Percentiles rank a stretch among this genome's conserved stretches.
phyloP scores from a whole-genome alignment of 106 monocot genomes.

The Platanthera guangdongensis region DNA sequence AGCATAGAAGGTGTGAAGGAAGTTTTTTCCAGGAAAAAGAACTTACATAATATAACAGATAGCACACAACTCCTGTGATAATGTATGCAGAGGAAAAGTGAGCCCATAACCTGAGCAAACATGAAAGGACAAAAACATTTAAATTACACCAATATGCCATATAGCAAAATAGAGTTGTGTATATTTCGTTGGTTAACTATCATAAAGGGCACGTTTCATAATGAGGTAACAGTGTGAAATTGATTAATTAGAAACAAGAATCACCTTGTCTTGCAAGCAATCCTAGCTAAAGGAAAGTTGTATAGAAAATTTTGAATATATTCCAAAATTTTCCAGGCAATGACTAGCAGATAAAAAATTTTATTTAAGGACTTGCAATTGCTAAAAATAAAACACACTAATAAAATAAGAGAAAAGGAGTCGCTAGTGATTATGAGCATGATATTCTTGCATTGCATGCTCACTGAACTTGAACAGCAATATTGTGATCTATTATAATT shows the following conservation, averaged over 20 bases:
- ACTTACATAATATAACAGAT: slow-evolving; percentile 86
- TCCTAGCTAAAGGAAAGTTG: neutral
- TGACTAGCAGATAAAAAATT: neutral
- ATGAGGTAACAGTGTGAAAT: neutral
- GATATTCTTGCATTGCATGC: neutral
- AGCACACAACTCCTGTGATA: slow-evolving; percentile 76
- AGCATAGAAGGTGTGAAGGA: neutral
- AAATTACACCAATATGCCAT: slow-evolving; percentile 1
- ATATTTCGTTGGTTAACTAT: neutral
- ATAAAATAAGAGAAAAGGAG: neutral
- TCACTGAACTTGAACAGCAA: neutral
- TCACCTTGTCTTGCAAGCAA: neutral
- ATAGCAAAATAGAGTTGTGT: neutral
- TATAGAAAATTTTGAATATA: neutral
- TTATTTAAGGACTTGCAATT: neutral
- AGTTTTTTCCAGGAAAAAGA: neutral
- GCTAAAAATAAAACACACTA: neutral
- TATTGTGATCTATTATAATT: neutral
- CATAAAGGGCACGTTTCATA: neutral
- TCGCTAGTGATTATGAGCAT: neutral
- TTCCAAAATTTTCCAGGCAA: neutral
- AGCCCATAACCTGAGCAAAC: slow-evolving; percentile 83
- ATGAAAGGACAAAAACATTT: neutral
- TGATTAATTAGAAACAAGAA: neutral
- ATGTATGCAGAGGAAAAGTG: slow-evolving; percentile 93